phyloP scores from a whole-genome alignment of 2,329 filamentous ascomycete species.

The Atkinsonella hypoxylon region DNA sequence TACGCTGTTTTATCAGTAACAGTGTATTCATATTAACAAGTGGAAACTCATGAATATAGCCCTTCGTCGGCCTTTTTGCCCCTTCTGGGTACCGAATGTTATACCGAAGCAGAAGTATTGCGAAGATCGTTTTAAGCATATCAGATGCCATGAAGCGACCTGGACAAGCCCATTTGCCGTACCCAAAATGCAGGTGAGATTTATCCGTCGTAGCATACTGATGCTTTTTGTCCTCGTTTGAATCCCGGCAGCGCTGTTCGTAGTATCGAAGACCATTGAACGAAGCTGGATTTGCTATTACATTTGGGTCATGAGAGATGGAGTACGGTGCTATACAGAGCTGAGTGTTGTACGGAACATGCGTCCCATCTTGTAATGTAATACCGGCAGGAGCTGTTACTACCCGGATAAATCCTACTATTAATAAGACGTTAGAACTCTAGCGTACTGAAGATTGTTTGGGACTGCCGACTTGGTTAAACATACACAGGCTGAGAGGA shows the following conservation, averaged over 20 bases:
- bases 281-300: neutral
- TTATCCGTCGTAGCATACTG: constrained; percentile 9
- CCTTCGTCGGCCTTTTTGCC: neutral
- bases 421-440: neutral
- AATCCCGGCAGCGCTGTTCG: constrained; percentile 1
- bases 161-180: constrained; percentile 8
- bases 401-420: constrained; percentile 8
- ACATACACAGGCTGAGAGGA: constrained; percentile 7
- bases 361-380: constrained; percentile 7
- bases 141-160: constrained; percentile 9
- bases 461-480: neutral
- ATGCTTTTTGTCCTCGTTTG: constrained; percentile 4
- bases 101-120: constrained; percentile 6
- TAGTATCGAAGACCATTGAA: constrained; percentile 9
- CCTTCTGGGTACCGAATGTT: constrained; percentile 6
- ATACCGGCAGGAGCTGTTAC: constrained; percentile 7
- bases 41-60: constrained; percentile 8
- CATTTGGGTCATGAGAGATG: constrained; percentile 2
- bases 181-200: constrained; percentile 8
- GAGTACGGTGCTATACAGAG: constrained; percentile 5
- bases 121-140: constrained; percentile 6
- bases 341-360: constrained; percentile 5
- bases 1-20: constrained; percentile 5
- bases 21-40: constrained; percentile 1
- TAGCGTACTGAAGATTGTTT: neutral